Evolutionary conservation across 768 basidiomycete genomes (phyloP).

Genomic region (Mycena vitilis): DNA sequence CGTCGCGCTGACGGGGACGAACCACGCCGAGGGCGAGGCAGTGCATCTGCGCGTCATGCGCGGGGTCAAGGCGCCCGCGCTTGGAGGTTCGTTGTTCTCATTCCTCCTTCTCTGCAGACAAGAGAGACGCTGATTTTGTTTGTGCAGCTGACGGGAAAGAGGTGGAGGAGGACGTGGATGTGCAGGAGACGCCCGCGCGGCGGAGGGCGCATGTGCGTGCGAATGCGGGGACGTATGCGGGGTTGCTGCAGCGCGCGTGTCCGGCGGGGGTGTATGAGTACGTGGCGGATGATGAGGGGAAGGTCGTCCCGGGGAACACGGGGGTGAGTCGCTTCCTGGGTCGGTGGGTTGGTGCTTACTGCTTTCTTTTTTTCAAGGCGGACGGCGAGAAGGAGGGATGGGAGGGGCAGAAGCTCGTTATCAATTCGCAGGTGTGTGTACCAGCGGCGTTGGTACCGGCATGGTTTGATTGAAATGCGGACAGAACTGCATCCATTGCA

Average conservation of each 20-base stretch:
- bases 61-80: slow-evolving; percentile 2
- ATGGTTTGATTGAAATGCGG: not conserved
- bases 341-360: not conserved
- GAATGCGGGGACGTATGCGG: slow-evolving; percentile 86
- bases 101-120: not conserved
- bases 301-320: slow-evolving; percentile 41
- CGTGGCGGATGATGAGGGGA: slow-evolving; percentile 70
- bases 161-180: slow-evolving; percentile 28
- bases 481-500: slow-evolving; percentile 94
- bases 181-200: slow-evolving; percentile 55
- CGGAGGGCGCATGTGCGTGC: slow-evolving; percentile 74
- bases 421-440: slow-evolving; percentile 87
- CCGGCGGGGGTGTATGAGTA: slow-evolving; percentile 99
- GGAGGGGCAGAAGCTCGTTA: slow-evolving; percentile 89
- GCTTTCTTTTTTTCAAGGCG: slow-evolving; percentile 11
- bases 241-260: slow-evolving; percentile 89
- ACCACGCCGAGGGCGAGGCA: slow-evolving; percentile 97
- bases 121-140: not conserved
- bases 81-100: not conserved
- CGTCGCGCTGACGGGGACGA: slow-evolving; percentile 90
- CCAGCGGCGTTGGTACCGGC: not conserved
- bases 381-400: slow-evolving; percentile 62
- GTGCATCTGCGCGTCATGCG: slow-evolving; percentile 81
- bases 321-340: slow-evolving; percentile 28
- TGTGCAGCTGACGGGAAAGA: not conserved